Percentiles rank a stretch among this genome's conserved stretches.
phyloP scores from a whole-genome alignment of 768 basidiomycete species.

The Macrolepiota dolichaula region DNA sequence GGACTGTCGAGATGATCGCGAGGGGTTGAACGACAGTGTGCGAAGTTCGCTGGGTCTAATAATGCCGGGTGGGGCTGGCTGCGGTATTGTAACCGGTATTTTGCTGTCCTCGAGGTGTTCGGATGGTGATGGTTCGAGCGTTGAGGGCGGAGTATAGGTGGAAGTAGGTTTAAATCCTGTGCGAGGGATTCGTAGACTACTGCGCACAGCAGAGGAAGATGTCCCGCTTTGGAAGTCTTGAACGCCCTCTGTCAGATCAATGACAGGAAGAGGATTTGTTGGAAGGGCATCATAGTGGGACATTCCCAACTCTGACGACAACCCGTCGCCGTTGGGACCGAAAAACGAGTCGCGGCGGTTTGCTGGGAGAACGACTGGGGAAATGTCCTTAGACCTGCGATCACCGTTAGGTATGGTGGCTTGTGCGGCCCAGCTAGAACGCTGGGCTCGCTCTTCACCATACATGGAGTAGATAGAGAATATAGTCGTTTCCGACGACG shows the following conservation, averaged over 20 bases:
- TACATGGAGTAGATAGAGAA: slow-evolving; percentile 90
- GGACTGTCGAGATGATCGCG: slow-evolving; percentile 22
- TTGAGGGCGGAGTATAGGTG: slow-evolving; percentile 28
- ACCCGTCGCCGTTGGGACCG: slow-evolving; percentile 21
- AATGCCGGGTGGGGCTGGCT: not conserved
- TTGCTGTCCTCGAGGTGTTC: slow-evolving; percentile 31
- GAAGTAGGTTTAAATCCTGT: slow-evolving; percentile 22
- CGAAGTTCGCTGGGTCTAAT: slow-evolving; percentile 14
- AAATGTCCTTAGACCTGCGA: slow-evolving; percentile 22
- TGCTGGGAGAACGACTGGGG: slow-evolving; percentile 30
- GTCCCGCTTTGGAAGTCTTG: not conserved
- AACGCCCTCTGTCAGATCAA: slow-evolving; percentile 6
- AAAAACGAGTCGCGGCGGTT: slow-evolving; percentile 23
- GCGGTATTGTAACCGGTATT: slow-evolving; percentile 17
- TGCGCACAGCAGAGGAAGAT: not conserved
- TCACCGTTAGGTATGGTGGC: slow-evolving; percentile 8
- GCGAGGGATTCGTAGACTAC: not conserved
- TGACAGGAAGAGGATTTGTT: slow-evolving; percentile 15
- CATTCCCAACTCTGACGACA: slow-evolving; percentile 27
- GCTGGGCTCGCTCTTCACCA: slow-evolving; percentile 45
- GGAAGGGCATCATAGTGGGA: slow-evolving; percentile 27
- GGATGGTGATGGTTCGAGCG: slow-evolving; percentile 24
- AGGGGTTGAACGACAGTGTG: slow-evolving; percentile 21
- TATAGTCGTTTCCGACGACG: slow-evolving; percentile 72
- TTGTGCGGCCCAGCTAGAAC: slow-evolving; percentile 36